Base-by-base conservation (phyloP, 108 stramenopile species). In the Skeletonema menzelii region DNA sequence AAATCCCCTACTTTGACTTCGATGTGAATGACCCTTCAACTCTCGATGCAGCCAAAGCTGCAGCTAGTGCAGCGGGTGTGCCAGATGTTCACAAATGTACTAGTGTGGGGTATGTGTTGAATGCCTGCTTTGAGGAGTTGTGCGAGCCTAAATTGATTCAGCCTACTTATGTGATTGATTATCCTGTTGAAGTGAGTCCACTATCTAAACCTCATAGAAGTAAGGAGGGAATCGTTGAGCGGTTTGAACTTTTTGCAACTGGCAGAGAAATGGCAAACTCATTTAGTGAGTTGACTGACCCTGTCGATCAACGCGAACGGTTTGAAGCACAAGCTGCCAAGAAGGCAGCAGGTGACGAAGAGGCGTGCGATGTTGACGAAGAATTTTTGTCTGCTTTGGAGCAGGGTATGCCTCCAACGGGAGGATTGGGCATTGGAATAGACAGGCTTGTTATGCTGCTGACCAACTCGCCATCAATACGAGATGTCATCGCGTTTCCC, bases 401-500 rank as follows among this genome's bases (percentile, higher is more conserved):
- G 76, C 93, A 94, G 47, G 99, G 99, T 32, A 94, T 99, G 96
- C 99, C 99, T 8, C 99, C 99, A 24, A 98, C 99, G 0, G 99
- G 94, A 28, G 99, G 99, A 42, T 80, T 97, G 37, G 99, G 99
- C 11, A 98, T 99, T 72, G 99, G 99, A 20, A 95, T 99, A 70
- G 99, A 99, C 77, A 93, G 99, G 31, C 80, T 93, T 65, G 89
- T 98, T 22, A 99, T 99, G 99, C 85, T 99, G 40, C 81, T 99
- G 68, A 97, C 98, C 14, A 96, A 97, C 57, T 83, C 95, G n/a
- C 89, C 95, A 14, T 91, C 93, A 27, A 99, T 99, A 74, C 91
- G 98, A 17, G 99, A 99, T 79, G 98, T 99, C 42, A 97, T 99
- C 72, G 97, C 97, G 10, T 99, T 99, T 70, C 99, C 99, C 27